A percentile compares a stretch with the other conserved stretches of the same genome.
Conservation (phyloP, 2,329 filamentous ascomycete genomes). For the Cadophora malorum region DNA sequence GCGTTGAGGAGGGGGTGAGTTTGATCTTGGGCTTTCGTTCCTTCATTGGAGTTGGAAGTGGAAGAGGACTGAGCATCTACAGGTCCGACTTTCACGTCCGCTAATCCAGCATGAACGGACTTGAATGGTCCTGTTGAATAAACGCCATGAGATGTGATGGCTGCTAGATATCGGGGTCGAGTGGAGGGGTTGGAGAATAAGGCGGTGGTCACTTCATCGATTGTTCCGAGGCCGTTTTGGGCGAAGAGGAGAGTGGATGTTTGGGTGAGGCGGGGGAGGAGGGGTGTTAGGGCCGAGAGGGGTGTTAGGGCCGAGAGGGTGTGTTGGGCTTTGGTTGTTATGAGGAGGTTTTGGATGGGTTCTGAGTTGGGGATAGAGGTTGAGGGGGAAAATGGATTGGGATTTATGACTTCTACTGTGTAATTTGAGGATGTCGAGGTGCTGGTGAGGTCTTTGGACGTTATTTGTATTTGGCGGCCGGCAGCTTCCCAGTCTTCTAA, state of each 20-base stretch:
- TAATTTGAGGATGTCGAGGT: slow-evolving; percentile 35
- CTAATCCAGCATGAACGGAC: slow-evolving; percentile 59
- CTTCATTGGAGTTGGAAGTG: too few species aligned
- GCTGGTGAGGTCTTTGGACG: slow-evolving; percentile 34
- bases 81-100: slow-evolving; percentile 55
- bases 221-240: slow-evolving; percentile 84
- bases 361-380: neutral
- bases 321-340: slow-evolving; percentile 76
- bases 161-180: slow-evolving; percentile 76
- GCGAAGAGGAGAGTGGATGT: slow-evolving; percentile 80
- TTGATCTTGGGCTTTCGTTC: slow-evolving; percentile 22
- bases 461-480: slow-evolving; percentile 31
- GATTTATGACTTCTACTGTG: slow-evolving; percentile 32
- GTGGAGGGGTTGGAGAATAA: slow-evolving; percentile 63
- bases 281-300: slow-evolving; percentile 61
- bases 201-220: slow-evolving; percentile 63
- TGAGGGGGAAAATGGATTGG: neutral
- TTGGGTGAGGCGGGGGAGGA: slow-evolving; percentile 67
- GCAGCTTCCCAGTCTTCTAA: slow-evolving; percentile 54
- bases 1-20: slow-evolving; percentile 39
- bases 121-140: slow-evolving; percentile 57
- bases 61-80: slow-evolving; percentile 42
- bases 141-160: slow-evolving; percentile 65
- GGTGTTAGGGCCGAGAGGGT: slow-evolving; percentile 69
- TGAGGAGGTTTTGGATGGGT: slow-evolving; percentile 66